Percentiles rank a stretch among this genome's conserved stretches.
These are phyloP conservation scores for Trichoderma afroharzianum DNA, from an alignment of 2,329 filamentous ascomycete genomes.

Conservation along the genomic window DNA sequence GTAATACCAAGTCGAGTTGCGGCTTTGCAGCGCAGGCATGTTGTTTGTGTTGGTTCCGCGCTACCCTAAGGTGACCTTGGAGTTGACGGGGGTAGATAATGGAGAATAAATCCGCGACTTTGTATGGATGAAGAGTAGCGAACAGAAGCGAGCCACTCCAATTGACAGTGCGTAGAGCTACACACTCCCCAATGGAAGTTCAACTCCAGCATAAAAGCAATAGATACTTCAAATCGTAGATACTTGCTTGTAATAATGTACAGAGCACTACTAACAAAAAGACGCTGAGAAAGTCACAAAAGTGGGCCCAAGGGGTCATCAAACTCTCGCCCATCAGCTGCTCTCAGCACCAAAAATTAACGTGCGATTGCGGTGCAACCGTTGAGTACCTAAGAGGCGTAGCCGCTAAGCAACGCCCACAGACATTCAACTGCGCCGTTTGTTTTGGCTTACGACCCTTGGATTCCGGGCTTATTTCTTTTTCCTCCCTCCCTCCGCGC, in stretches of 20 bases:
- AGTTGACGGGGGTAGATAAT: neutral
- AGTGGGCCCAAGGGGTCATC: conserved; percentile 8
- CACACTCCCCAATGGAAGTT: neutral
- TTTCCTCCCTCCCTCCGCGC: neutral
- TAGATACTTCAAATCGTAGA: neutral
- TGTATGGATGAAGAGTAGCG: neutral
- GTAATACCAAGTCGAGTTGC: neutral
- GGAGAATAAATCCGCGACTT: neutral
- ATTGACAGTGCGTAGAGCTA: neutral
- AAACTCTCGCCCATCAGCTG: neutral
- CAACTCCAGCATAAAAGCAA: neutral
- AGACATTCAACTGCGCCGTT: neutral
- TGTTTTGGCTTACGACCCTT: neutral
- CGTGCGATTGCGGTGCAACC: neutral
- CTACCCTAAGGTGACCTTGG: neutral
- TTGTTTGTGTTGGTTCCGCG: neutral
- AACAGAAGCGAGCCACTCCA: neutral
- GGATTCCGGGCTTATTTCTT: neutral
- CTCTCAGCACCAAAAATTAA: conserved; percentile 4
- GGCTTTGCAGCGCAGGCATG: neutral
- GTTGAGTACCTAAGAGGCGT: neutral
- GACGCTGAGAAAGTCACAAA: neutral
- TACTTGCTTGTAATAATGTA: neutral
- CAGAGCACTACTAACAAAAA: neutral
- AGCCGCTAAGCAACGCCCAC: neutral